Conservation (phyloP, 208 protist species). For the Herpetomonas samuelpessoai region DNA sequence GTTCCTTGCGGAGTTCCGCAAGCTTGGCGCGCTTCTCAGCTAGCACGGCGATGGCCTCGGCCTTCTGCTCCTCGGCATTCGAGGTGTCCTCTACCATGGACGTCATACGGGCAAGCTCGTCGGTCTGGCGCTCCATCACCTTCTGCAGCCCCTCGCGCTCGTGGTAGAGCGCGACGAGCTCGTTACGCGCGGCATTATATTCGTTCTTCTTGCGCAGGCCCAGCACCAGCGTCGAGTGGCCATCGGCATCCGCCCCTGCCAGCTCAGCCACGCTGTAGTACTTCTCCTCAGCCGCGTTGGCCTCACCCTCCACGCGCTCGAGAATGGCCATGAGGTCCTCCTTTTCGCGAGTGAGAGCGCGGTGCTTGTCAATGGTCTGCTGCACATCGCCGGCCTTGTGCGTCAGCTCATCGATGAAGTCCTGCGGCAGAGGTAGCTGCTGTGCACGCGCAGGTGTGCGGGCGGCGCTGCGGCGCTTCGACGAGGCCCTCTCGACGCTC, state of each 20-base stretch:
- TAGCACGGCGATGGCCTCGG: conserved; percentile 44
- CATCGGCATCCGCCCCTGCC: conserved; percentile 26
- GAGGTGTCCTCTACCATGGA: conserved; percentile 44
- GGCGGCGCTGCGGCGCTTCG: conserved; percentile 9
- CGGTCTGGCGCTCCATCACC: conserved; percentile 36
- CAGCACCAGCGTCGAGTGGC: conserved; percentile 15
- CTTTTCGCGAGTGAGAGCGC: conserved; percentile 24
- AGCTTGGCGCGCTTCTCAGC: conserved; percentile 53
- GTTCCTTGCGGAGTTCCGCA: conserved; percentile 36
- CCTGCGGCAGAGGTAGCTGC: conserved; percentile 31
- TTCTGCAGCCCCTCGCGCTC: conserved; percentile 40
- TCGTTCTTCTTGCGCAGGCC: conserved; percentile 30
- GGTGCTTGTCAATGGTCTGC: conserved; percentile 21
- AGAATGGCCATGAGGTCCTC: conserved; percentile 16
- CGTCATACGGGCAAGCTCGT: conserved; percentile 41
- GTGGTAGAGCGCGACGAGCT: conserved; percentile 25
- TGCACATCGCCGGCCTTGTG: conserved; percentile 45
- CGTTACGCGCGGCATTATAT: conserved; percentile 24
- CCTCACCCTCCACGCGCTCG: conserved; percentile 14
- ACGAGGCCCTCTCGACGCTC: background rate
- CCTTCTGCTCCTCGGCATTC: conserved; percentile 45
- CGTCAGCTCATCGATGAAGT: conserved; percentile 51
- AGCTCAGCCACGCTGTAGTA: conserved; percentile 27
- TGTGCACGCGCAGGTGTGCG: conserved; percentile 2
- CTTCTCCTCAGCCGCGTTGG: conserved; percentile 29